Evolutionary conservation across 306 rosid genomes (phyloP), one percentile per base, ranked within the genome.

Genomic region (Mimosa pudica): DNA sequence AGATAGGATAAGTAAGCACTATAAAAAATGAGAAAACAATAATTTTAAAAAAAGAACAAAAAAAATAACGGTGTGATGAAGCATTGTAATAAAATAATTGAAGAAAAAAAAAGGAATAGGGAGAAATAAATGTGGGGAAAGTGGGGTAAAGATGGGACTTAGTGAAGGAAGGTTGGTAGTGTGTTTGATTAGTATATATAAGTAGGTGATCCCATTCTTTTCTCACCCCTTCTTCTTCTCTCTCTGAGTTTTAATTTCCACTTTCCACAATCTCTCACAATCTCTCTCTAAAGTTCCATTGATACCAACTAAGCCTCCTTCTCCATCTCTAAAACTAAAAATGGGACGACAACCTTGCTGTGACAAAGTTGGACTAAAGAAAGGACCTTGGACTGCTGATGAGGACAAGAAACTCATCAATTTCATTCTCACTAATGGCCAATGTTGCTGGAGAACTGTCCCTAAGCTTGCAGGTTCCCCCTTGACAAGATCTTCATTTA

Each of bases 301-400:
- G 3, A 47, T 10, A 9, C 3, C 52, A 47, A 47, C 12, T 14
- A 10, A 47, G 13, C 52, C 12, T 47, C 12, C 52, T 49, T 18
- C 1, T 52, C 18, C 14, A 16, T 52, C 20, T n/a, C 7, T 14
- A 1, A 16, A 52, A 14, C 63, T 57, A 49, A 79, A 71, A 55
- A 92, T 95, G 98, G 98, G 98, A 84, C 91, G 98, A 76, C 97
- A 95, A 80, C 98, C 98, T 0, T 95, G 98, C 78, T 95, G 98
- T 86, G 98, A 95, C 84, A 95, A 95, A 84, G 98, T 95, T 45
- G 98, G 98, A 74, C 80, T 95, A 93, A 95, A 95, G 90, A 92
- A 92, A 71, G 97, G 97, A 9, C 97, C 95, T 70, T 92, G 97
- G 98, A 90, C 96, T 32, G 84, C 90, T 17, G 98, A 92, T 45